Conservation (phyloP, 1,284 basidiomycete genomes). For the Serendipita sp. region DNA sequence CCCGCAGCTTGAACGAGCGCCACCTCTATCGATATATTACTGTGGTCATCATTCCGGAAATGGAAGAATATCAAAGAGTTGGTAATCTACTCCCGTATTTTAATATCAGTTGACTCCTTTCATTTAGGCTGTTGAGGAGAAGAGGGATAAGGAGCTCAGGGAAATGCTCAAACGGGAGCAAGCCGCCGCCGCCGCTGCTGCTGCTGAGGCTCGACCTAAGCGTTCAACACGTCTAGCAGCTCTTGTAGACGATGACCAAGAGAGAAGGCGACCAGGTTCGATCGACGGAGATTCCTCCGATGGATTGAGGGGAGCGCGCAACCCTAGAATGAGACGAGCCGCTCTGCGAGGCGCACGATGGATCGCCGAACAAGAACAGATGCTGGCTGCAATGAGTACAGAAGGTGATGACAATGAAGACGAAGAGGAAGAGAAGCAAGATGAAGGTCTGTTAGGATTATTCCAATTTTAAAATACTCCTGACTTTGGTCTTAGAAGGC, state of each 20-base stretch:
- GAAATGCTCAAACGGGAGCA: not conserved
- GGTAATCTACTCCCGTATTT: not conserved
- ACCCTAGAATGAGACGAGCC: not conserved
- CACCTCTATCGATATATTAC: not conserved
- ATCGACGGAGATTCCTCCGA: constrained; percentile 3
- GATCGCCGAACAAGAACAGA: not conserved
- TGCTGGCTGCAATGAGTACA: not conserved
- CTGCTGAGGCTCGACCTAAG: constrained; percentile 3
- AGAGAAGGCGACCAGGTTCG: not conserved
- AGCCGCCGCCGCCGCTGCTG: not conserved
- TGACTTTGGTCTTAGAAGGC: not conserved
- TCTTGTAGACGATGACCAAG: not conserved
- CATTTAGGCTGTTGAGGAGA: not conserved
- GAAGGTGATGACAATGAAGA: not conserved
- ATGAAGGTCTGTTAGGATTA: not conserved
- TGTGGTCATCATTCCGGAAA: not conserved
- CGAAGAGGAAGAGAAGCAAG: not conserved
- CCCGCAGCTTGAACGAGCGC: constrained; percentile 17
- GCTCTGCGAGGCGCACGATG: not conserved
- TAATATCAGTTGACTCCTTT: not conserved
- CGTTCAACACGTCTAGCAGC: not conserved
- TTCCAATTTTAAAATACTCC: not conserved
- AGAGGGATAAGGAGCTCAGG: not conserved
- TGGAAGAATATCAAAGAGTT: constrained; percentile 1
- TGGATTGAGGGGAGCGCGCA: not conserved